Evolutionary conservation across 768 basidiomycete genomes (phyloP).

Genomic region (Psilocybe tampanensis): DNA sequence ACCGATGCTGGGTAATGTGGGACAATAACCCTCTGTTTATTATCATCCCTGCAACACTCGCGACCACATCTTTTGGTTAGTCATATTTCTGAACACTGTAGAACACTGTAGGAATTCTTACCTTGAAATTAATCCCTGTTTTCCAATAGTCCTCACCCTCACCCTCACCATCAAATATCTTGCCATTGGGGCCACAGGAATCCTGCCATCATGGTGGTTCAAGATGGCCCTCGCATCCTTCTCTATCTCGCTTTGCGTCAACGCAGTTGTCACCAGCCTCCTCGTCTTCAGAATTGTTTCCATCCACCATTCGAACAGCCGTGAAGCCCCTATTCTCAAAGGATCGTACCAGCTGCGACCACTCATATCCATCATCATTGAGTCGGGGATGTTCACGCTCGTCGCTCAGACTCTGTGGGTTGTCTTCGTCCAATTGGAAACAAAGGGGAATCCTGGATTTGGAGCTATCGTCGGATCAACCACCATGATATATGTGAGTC

Average conservation of each 20-base stretch:
- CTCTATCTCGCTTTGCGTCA: background rate
- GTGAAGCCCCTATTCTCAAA: background rate
- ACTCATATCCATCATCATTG: background rate
- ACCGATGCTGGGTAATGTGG: conserved; percentile 8
- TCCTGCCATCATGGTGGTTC: background rate
- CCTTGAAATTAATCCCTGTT: background rate
- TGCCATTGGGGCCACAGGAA: background rate
- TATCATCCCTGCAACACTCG: background rate
- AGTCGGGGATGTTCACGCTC: conserved; percentile 1
- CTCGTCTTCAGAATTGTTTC: background rate
- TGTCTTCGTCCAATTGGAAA: background rate
- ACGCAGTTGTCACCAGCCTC: background rate
- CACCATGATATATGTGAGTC: conserved; percentile 1
- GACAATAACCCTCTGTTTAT: background rate
- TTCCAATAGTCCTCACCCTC: background rate
- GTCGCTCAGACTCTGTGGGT: background rate
- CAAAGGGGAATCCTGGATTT: background rate
- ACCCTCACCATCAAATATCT: background rate
- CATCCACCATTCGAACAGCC: background rate
- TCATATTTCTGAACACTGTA: background rate
- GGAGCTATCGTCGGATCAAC: background rate
- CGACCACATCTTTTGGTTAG: background rate
- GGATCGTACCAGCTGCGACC: background rate
- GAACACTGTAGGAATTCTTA: background rate
- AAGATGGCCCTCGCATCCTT: background rate